These are phyloP conservation scores for Litsea cubeba DNA, from an alignment of 164 flowering plant genomes.

Conservation along the genomic window DNA sequence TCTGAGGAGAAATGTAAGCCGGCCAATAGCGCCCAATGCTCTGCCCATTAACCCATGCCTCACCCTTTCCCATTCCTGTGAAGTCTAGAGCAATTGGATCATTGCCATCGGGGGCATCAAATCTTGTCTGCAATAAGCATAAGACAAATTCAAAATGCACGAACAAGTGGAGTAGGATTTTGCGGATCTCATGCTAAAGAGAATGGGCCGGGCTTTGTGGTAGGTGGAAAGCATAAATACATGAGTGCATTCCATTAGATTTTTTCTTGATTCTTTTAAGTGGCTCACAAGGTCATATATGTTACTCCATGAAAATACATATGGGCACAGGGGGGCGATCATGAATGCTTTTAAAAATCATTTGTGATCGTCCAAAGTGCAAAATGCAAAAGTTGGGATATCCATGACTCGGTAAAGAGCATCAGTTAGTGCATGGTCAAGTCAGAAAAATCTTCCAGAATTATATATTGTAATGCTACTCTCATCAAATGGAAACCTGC, in stretches of 20 bases:
- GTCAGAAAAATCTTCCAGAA: background rate
- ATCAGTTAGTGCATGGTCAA: background rate
- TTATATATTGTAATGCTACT: background rate
- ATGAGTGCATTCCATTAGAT: too few species aligned
- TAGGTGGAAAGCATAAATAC: too few species aligned
- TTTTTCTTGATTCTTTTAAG: too few species aligned
- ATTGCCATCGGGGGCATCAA: constrained; percentile 76
- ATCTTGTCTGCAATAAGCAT: constrained; percentile 45
- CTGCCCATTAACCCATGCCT: constrained; percentile 98
- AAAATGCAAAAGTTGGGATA: too few species aligned
- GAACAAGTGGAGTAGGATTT: too few species aligned
- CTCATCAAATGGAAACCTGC: background rate
- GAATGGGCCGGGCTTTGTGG: too few species aligned
- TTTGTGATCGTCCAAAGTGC: background rate
- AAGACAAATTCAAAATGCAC: background rate
- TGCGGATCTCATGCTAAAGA: too few species aligned
- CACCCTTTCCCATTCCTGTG: constrained; percentile 87
- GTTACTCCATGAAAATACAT: background rate
- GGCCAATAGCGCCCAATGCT: constrained; percentile 99
- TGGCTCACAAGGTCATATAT: background rate
- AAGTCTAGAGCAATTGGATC: constrained; percentile 77
- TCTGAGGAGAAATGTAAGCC: constrained; percentile 37
- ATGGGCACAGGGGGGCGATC: background rate
- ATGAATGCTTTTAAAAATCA: background rate
- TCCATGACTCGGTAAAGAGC: background rate